phyloP scores from a whole-genome alignment of 1,139 yeast species.

The Blastobotrys niveus region DNA sequence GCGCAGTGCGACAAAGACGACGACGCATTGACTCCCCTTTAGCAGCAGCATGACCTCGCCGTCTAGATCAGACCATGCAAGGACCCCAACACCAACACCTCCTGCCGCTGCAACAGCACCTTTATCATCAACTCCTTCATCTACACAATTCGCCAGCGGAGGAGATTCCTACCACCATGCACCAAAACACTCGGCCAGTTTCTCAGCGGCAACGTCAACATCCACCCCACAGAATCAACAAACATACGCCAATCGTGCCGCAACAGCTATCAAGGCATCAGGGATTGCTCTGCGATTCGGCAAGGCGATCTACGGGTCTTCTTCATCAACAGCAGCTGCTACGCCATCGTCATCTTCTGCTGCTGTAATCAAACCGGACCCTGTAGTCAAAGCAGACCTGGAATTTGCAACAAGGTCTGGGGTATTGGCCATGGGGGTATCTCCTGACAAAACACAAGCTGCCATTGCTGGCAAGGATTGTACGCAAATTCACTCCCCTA shows the following conservation, averaged over 20 bases:
- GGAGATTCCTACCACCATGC: no score
- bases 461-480: constrained; percentile 34
- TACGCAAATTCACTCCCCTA: neutral
- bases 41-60: no score
- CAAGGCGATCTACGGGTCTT: constrained; percentile 28
- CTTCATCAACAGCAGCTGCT: constrained; percentile 15
- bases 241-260: constrained; percentile 26
- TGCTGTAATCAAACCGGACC: constrained; percentile 1
- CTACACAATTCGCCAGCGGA: no score
- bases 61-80: no score
- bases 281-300: constrained; percentile 32
- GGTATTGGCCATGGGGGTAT: constrained; percentile 30
- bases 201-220: no score
- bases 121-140: no score
- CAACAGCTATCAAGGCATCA: constrained; percentile 27
- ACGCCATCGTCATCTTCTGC: constrained; percentile 1
- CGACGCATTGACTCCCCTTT: no score
- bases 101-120: no score
- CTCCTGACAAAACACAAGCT: constrained; percentile 26
- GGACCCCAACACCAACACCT: no score
- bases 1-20: no score
- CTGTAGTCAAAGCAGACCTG: constrained; percentile 4
- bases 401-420: constrained; percentile 24
- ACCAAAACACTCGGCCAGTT: no score
- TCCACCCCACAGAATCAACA: no score